These are phyloP conservation scores for Dictyophora rubrovolvata DNA, from an alignment of 768 basidiomycete species.

Conservation along the genomic window DNA sequence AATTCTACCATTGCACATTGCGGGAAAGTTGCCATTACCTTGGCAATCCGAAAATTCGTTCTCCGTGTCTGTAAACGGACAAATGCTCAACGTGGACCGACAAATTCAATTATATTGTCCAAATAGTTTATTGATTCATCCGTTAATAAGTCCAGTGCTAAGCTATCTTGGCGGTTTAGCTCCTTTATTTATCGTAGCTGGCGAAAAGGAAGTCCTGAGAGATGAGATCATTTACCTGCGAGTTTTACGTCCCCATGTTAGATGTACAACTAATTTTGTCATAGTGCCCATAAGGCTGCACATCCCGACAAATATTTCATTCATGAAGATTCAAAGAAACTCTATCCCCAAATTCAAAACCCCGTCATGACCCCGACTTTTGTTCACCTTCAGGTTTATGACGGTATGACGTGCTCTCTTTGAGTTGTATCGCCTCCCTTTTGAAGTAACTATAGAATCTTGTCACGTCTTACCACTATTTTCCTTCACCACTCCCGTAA, in stretches of 20 bases:
- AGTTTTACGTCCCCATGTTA: neutral
- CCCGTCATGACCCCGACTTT: constrained; percentile 40
- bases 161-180: constrained; percentile 83
- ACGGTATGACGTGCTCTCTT: constrained; percentile 36
- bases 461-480: constrained; percentile 70
- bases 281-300: constrained; percentile 76
- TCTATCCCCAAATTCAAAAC: constrained; percentile 11
- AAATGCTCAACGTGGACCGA: constrained; percentile 27
- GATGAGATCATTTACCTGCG: constrained; percentile 84
- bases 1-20: neutral
- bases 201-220: constrained; percentile 84
- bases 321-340: constrained; percentile 28
- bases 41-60: constrained; percentile 29
- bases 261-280: constrained; percentile 12
- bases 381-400: constrained; percentile 90
- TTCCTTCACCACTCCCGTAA: constrained; percentile 49
- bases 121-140: constrained; percentile 61
- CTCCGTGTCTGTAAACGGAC: constrained; percentile 35
- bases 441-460: constrained; percentile 40
- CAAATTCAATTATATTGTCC: constrained; percentile 84
- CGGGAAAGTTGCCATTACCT: constrained; percentile 4
- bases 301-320: constrained; percentile 65
- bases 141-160: constrained; percentile 71
- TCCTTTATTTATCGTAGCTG: constrained; percentile 73
- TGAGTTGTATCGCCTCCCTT: neutral